Conservation (phyloP, 495 filamentous ascomycete genomes). For the Trichoderma asperelloides region DNA sequence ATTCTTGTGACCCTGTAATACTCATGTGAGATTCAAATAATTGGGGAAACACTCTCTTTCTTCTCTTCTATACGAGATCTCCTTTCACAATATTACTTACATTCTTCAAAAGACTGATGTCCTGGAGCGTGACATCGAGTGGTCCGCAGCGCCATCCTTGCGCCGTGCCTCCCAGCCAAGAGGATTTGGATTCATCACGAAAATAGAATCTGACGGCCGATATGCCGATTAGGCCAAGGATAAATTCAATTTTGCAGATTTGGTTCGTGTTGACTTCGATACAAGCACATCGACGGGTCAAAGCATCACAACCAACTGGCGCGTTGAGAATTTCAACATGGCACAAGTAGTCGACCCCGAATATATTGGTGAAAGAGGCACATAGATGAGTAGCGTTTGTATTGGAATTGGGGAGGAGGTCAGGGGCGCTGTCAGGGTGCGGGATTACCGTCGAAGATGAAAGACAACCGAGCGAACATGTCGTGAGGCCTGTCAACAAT, state of each 20-base stretch:
- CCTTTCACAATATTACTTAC: not conserved
- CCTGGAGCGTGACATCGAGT: not conserved
- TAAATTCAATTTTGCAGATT: not conserved
- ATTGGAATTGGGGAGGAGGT: not conserved
- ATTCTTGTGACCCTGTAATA: not conserved
- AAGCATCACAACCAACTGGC: not conserved
- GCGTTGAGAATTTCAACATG: not conserved
- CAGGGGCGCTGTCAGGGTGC: not conserved
- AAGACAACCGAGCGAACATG: no score
- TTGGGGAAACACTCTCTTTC: not conserved
- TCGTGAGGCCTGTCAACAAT: no score
- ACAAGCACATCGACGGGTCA: not conserved
- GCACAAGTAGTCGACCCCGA: not conserved
- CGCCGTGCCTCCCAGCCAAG: not conserved
- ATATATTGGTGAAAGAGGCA: not conserved
- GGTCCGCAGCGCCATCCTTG: not conserved
- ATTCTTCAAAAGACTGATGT: not conserved
- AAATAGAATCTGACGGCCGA: not conserved
- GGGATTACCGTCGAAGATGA: no score
- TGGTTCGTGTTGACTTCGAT: not conserved
- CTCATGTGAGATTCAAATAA: not conserved
- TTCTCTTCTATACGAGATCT: not conserved
- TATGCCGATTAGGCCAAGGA: not conserved
- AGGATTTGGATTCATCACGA: not conserved
- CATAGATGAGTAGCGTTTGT: not conserved